These are phyloP conservation scores for Calonectria honghensis DNA, from an alignment of 2,329 filamentous ascomycete species.

Conservation along the genomic window DNA sequence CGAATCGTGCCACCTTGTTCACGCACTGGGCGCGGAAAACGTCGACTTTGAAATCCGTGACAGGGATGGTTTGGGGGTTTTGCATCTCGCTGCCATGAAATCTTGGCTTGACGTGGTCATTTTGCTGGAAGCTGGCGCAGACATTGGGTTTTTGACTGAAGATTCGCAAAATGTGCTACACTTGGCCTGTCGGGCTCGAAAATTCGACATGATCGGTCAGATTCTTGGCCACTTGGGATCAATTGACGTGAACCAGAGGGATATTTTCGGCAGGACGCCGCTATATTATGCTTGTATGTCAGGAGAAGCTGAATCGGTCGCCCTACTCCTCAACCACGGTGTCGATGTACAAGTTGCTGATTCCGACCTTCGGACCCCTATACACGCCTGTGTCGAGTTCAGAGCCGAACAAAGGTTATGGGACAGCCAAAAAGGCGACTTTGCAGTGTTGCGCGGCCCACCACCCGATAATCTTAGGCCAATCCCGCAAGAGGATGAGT, in stretches of 20 bases:
- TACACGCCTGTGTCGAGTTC: conserved; percentile 47
- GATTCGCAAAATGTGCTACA: conserved; percentile 47
- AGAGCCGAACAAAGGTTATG: conserved; percentile 42
- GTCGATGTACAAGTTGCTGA: conserved; percentile 31
- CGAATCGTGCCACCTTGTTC: conserved; percentile 26
- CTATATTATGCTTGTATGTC: conserved; percentile 48
- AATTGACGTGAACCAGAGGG: conserved; percentile 42
- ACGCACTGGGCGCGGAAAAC: conserved; percentile 4
- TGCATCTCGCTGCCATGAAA: conserved; percentile 48
- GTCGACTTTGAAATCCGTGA: conserved; percentile 44
- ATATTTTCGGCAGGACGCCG: conserved; percentile 45
- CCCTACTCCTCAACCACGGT: conserved; percentile 41
- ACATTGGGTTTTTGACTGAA: conserved; percentile 37
- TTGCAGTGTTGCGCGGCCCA: conserved; percentile 11
- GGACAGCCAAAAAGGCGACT: conserved; percentile 6
- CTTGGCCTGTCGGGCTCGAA: conserved; percentile 46
- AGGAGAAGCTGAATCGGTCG: conserved; percentile 45
- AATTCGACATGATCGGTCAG: conserved; percentile 38
- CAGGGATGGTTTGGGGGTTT: conserved; percentile 36
- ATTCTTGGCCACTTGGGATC: conserved; percentile 7
- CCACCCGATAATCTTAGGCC: conserved; percentile 35
- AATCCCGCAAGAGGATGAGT: background rate
- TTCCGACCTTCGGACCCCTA: conserved; percentile 6
- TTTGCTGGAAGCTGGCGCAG: conserved; percentile 33
- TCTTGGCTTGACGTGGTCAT: conserved; percentile 34